These are phyloP conservation scores for Claviceps lovelessii DNA, from an alignment of 2,329 filamentous ascomycete species.

Conservation along the genomic window DNA sequence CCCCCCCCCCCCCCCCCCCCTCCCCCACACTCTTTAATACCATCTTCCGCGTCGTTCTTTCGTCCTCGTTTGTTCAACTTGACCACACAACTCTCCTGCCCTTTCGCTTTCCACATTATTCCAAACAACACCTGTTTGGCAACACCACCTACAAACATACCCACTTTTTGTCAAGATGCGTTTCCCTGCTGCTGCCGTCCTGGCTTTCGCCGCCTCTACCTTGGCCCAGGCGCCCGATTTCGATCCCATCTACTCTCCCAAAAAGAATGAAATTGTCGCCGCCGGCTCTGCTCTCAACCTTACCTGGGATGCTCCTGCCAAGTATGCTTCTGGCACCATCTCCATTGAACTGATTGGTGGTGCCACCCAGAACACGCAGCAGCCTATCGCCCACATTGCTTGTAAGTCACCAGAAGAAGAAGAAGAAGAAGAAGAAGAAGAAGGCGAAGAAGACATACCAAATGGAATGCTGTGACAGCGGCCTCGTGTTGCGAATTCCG, in stretches of 20 bases:
- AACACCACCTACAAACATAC: not conserved
- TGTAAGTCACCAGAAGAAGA: conserved; percentile 27
- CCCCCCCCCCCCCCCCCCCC: conserved; percentile 10
- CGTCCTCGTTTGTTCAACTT: not conserved
- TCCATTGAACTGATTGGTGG: conserved; percentile 43
- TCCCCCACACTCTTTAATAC: conserved; percentile 15
- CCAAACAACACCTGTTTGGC: not conserved
- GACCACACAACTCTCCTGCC: not conserved
- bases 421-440: not conserved
- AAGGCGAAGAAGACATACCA: not conserved
- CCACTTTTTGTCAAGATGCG: conserved; percentile 32
- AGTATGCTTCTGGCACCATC: conserved; percentile 29
- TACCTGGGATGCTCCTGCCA: conserved; percentile 31
- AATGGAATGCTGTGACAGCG: not conserved
- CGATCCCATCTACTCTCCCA: conserved; percentile 37
- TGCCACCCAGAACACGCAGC: conserved; percentile 26
- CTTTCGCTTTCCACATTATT: not conserved
- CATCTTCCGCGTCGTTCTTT: conserved; percentile 4
- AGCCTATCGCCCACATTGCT: conserved; percentile 28
- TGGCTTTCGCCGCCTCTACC: conserved; percentile 37
- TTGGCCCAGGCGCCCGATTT: conserved; percentile 43
- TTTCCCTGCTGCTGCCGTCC: conserved; percentile 34
- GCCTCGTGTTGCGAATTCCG: not conserved
- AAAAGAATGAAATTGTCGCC: conserved; percentile 25
- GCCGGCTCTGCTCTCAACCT: conserved; percentile 37